Base-by-base conservation (phyloP, 176 grass and related monocot species). In the Triticum monococcum region DNA sequence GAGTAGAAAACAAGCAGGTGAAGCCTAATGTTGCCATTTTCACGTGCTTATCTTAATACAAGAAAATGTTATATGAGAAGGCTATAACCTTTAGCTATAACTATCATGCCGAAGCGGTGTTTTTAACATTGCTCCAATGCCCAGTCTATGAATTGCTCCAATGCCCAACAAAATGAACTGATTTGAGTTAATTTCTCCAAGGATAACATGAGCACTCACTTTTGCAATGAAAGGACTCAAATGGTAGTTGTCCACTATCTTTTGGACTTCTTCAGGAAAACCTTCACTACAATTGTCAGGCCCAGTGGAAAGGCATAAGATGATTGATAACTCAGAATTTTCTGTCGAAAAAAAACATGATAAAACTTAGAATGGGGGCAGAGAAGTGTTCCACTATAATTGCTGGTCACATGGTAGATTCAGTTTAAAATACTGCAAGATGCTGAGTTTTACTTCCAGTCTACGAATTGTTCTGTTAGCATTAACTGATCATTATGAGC, bases 261-360 rank as follows among this genome's bases (percentile, higher is more conserved):
- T 91, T 85, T 86, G 78, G 25, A 98, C 41, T 79, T 79, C 93
- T 78, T 68, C 86, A 81, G 93, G 65, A 85, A 92, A 52, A 46
- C 32, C 79, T 48, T 94, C 65, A 20, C 81, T 46, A 76, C 68
- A 84, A 61, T 71, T 77, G 88, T 87, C 75, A 84, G 79, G 67
- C 84, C 91, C 93, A 86, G 32, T 68, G 10, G 87, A 92, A 91
- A 89, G 35, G 18, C 90, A 95, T 87, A 98, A 83, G 52, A 98
- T 92, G 46, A 98, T 92, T 26, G 96, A 94, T 72, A 98, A 79
- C 45, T 92, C 90, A 35, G 91, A 52, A 85, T 88, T 95, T 86
- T 90, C 96, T 95, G 84, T 77, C 78, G 81, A 84, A 65, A 12
- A 68, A 57, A 87, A 46, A 18, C 68, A 76, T 24, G 69, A 82